Evolutionary conservation across 1,284 basidiomycete species (phyloP).

Genomic region (Leccinum pachyderme): DNA sequence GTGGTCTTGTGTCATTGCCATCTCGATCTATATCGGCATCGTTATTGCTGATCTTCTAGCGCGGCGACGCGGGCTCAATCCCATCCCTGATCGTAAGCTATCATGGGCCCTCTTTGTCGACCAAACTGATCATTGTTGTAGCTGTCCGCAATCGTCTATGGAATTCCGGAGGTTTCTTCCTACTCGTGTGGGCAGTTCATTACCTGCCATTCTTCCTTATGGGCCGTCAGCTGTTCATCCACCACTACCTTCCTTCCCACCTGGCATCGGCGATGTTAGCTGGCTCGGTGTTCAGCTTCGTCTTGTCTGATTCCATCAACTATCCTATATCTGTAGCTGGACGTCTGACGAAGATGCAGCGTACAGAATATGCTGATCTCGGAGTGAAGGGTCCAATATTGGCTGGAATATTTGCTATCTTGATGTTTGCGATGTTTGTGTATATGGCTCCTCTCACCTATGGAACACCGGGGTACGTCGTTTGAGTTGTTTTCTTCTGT

Average conservation of each 20-base stretch:
- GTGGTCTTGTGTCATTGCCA: constrained; percentile 88
- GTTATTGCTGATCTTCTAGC: constrained; percentile 88
- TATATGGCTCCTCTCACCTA: constrained; percentile 90
- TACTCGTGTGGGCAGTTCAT: constrained; percentile 92
- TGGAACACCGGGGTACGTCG: constrained; percentile 82
- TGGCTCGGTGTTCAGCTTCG: constrained; percentile 89
- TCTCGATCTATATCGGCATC: constrained; percentile 89
- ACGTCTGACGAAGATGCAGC: constrained; percentile 58
- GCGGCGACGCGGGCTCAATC: constrained; percentile 79
- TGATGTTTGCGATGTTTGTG: constrained; percentile 66
- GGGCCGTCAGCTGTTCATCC: constrained; percentile 94
- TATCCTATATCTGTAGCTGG: constrained; percentile 81
- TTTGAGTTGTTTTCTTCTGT: constrained; percentile 3
- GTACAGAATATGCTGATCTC: constrained; percentile 68
- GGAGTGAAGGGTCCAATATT: constrained; percentile 65
- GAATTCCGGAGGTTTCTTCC: constrained; percentile 95
- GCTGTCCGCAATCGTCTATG: constrained; percentile 89
- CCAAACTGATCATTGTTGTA: constrained; percentile 30
- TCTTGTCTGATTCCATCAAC: constrained; percentile 90
- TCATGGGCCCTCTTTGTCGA: background rate
- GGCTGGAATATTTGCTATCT: constrained; percentile 56
- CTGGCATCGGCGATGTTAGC: constrained; percentile 90
- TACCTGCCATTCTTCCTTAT: constrained; percentile 99
- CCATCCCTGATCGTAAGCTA: constrained; percentile 80
- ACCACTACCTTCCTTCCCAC: constrained; percentile 97